These are phyloP conservation scores for Alisma plantagoaquatica DNA, from an alignment of 106 monocot species.

Conservation along the genomic window DNA sequence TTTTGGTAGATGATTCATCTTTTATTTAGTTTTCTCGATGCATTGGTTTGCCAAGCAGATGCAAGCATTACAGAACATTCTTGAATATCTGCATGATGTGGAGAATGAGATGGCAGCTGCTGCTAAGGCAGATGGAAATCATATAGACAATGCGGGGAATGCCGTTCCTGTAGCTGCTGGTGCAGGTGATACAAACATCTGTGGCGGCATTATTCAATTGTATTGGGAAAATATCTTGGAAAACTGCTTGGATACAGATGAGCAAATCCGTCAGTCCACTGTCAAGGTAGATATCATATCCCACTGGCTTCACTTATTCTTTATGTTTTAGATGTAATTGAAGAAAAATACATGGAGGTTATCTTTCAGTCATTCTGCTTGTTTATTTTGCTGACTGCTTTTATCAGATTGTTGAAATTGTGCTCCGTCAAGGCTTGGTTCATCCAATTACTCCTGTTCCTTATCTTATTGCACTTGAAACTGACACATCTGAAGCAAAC, in stretches of 20 bases:
- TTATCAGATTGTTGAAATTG: conserved; percentile 94
- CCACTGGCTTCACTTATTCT: background rate
- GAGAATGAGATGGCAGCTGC: conserved; percentile 56
- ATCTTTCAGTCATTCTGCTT: background rate
- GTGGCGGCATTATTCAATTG: conserved; percentile 94
- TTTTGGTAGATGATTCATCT: no score
- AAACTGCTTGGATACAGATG: conserved; percentile 62
- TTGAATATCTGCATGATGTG: conserved; percentile 88
- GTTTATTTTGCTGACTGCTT: conserved; percentile 7
- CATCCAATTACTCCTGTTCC: conserved; percentile 99
- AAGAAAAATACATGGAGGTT: background rate
- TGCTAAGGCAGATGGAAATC: background rate
- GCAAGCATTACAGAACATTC: conserved; percentile 83
- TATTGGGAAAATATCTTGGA: conserved; percentile 87
- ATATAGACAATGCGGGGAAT: conserved; percentile 20
- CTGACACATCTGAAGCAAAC: conserved; percentile 74
- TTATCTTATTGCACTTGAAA: conserved; percentile 88
- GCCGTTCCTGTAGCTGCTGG: conserved; percentile 93
- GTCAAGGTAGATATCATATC: conserved; percentile 49
- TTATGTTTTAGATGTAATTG: background rate
- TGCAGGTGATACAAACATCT: conserved; percentile 96
- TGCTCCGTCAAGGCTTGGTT: conserved; percentile 90
- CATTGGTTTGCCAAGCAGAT: conserved; percentile 35
- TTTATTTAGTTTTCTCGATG: conserved; percentile 1
- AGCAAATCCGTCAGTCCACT: conserved; percentile 71